phyloP scores from a whole-genome alignment of 192 early-diverging fungal species.

The Coemansia sp. region DNA sequence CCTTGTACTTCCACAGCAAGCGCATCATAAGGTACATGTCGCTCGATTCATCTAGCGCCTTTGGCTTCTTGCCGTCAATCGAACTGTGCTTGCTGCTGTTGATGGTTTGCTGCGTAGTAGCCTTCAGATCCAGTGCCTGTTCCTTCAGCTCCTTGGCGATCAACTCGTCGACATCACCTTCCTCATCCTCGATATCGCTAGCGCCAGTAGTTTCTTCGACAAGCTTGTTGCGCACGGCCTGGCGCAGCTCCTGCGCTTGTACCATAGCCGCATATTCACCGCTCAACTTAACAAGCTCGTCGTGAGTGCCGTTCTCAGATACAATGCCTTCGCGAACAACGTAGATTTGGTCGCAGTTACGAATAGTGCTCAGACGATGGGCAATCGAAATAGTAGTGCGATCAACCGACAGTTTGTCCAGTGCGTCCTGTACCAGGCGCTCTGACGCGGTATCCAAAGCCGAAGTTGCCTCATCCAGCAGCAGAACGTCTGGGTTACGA shows the following conservation, averaged over 20 bases:
- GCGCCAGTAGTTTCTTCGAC: slow-evolving; percentile 52
- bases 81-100: slow-evolving; percentile 13
- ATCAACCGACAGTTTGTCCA: slow-evolving; percentile 69
- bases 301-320: slow-evolving; percentile 76
- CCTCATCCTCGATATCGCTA: slow-evolving; percentile 35
- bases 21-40: slow-evolving; percentile 33
- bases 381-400: slow-evolving; percentile 80
- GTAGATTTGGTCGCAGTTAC: slow-evolving; percentile 83
- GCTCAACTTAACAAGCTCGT: slow-evolving; percentile 65
- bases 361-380: slow-evolving; percentile 61
- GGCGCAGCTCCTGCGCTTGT: slow-evolving; percentile 80
- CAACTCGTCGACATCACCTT: slow-evolving; percentile 51
- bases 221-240: slow-evolving; percentile 56
- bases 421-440: slow-evolving; percentile 76
- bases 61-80: slow-evolving; percentile 1
- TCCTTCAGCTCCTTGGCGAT: slow-evolving; percentile 47
- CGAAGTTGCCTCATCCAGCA: slow-evolving; percentile 87
- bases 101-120: slow-evolving; percentile 31
- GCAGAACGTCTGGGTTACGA: slow-evolving; percentile 78
- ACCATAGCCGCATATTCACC: slow-evolving; percentile 58
- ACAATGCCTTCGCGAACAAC: slow-evolving; percentile 74
- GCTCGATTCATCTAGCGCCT: slow-evolving; percentile 26
- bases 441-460: slow-evolving; percentile 83
- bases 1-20: slow-evolving; percentile 28
- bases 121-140: slow-evolving; percentile 44